These are phyloP conservation scores for Hanseniaspora pseudoguilliermondii DNA, from an alignment of 805 yeast species.

Conservation along the genomic window DNA sequence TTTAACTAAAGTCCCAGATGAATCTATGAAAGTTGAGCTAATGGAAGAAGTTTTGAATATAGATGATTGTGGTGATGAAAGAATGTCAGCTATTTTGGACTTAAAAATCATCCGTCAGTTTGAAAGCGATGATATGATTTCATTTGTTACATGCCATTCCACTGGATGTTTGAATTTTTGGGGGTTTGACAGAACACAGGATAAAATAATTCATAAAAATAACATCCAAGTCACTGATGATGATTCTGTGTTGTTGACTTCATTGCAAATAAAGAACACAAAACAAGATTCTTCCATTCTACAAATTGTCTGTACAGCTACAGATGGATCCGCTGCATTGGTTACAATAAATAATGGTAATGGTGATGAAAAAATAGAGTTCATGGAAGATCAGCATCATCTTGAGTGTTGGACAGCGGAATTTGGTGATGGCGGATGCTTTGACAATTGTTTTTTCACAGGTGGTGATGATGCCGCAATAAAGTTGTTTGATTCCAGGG, in stretches of 20 bases:
- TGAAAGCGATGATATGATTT: slow-evolving; percentile 16
- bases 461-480: slow-evolving; percentile 86
- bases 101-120: slow-evolving; percentile 53
- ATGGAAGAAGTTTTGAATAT: slow-evolving; percentile 11
- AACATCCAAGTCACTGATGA: slow-evolving; percentile 38
- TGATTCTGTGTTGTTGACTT: slow-evolving; percentile 42
- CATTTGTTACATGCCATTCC: slow-evolving; percentile 59
- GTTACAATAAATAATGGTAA: slow-evolving; percentile 25
- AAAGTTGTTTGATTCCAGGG: slow-evolving; percentile 57
- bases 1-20: slow-evolving; percentile 6
- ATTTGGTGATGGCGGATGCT: slow-evolving; percentile 44
- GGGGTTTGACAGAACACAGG: slow-evolving; percentile 27
- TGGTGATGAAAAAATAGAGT: background rate
- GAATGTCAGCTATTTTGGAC: slow-evolving; percentile 60
- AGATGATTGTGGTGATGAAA: slow-evolving; percentile 25
- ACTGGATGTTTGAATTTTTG: slow-evolving; percentile 64
- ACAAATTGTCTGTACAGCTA: slow-evolving; percentile 49
- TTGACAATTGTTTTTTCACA: slow-evolving; percentile 50
- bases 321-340: slow-evolving; percentile 49
- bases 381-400: slow-evolving; percentile 32
- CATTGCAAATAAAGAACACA: slow-evolving; percentile 35
- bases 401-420: slow-evolving; percentile 85
- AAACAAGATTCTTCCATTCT: slow-evolving; percentile 20
- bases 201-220: slow-evolving; percentile 18
- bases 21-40: slow-evolving; percentile 17